A percentile compares a stretch with the other conserved stretches of the same genome.
Evolutionary conservation across 2,329 filamentous ascomycete genomes (phyloP).

Genomic region (Colletotrichum incanum): DNA sequence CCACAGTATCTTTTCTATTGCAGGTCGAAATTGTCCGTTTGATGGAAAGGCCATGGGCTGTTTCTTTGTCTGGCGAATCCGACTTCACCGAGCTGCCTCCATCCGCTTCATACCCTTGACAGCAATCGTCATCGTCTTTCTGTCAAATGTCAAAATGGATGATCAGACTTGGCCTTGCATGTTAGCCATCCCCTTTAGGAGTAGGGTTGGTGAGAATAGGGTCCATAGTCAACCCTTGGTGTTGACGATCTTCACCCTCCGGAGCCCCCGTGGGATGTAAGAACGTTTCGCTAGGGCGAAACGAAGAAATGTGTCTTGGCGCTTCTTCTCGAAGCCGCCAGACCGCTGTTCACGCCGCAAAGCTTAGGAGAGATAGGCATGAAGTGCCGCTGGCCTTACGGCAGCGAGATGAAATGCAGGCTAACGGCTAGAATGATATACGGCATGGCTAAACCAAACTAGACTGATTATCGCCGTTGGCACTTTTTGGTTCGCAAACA

Average conservation of each 20-base stretch:
- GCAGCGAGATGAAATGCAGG: neutral
- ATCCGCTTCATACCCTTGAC: neutral
- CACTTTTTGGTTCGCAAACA: constrained; percentile 1
- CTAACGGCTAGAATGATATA: neutral
- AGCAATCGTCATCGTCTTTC: neutral
- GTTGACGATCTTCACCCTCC: constrained; percentile 4
- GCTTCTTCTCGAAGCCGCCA: neutral
- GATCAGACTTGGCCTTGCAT: neutral
- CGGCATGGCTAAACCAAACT: neutral
- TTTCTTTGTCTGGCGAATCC: neutral
- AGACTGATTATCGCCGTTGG: neutral
- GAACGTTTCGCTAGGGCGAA: neutral
- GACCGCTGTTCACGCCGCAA: neutral
- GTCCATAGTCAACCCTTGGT: neutral
- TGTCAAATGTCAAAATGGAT: neutral
- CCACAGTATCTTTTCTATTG: neutral
- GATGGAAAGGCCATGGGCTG: neutral
- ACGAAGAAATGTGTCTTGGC: neutral
- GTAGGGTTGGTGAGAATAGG: constrained; percentile 2
- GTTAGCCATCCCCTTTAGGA: neutral
- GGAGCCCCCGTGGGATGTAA: neutral
- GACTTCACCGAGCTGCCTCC: neutral
- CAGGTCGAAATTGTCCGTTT: constrained; percentile 19
- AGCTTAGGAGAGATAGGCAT: neutral
- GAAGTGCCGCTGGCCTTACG: neutral